A percentile compares a stretch with the other conserved stretches of the same genome.
Conservation (phyloP, 352 stramenopile genomes). For the Globisporangium cystogenes region DNA sequence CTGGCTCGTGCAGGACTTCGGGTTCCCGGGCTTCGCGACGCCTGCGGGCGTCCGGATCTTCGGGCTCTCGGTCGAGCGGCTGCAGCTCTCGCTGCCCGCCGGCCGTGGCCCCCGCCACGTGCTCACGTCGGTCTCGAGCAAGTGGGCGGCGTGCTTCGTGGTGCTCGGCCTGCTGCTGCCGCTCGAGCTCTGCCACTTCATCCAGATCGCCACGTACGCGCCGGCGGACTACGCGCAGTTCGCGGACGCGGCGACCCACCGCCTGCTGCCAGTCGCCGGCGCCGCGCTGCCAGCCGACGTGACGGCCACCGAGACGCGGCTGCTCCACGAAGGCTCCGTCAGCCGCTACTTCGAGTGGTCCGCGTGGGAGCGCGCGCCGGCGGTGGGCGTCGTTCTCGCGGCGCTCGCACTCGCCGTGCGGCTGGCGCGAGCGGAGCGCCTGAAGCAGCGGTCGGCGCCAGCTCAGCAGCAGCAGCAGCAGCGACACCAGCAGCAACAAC, state of each 20-base stretch:
- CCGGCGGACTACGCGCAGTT: slow-evolving; percentile 29
- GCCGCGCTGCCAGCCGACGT: slow-evolving; percentile 9
- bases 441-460: slow-evolving; percentile 21
- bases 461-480: slow-evolving; percentile 4
- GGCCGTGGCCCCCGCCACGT: too few species aligned
- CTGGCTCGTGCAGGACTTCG: slow-evolving; percentile 44
- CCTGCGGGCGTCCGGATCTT: slow-evolving; percentile 28
- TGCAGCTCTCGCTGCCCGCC: not conserved
- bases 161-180: slow-evolving; percentile 43
- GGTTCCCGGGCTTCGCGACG: slow-evolving; percentile 45
- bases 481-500: not conserved
- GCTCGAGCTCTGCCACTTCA: slow-evolving; percentile 41
- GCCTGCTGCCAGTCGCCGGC: slow-evolving; percentile 20
- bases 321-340: slow-evolving; percentile 37
- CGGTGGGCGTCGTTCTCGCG: slow-evolving; percentile 24
- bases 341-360: slow-evolving; percentile 45
- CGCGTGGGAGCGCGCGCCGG: slow-evolving; percentile 34
- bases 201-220: slow-evolving; percentile 35
- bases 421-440: slow-evolving; percentile 31
- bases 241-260: slow-evolving; percentile 18
- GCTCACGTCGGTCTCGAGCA: slow-evolving; percentile 30
- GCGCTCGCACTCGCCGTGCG: slow-evolving; percentile 16
- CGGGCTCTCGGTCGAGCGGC: slow-evolving; percentile 25
- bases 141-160: slow-evolving; percentile 41
- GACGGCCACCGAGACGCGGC: slow-evolving; percentile 3